Evolutionary conservation across 2,329 filamentous ascomycete species (phyloP).

Genomic region (Microcyclospora pomicola): DNA sequence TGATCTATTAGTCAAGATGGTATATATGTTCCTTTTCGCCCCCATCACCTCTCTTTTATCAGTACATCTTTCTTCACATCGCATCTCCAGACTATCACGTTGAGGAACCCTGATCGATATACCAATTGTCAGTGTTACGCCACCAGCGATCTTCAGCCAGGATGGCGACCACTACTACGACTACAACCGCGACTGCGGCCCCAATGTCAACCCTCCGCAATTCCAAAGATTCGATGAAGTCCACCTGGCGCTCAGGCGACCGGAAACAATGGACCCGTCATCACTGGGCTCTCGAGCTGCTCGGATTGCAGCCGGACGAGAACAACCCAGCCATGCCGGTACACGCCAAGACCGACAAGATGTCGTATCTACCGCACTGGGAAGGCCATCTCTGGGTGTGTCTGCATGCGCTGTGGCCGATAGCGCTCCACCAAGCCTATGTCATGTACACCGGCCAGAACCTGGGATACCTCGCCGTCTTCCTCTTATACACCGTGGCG

Average conservation of each 20-base stretch:
- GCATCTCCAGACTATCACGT: too few species aligned
- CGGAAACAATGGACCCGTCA: not conserved
- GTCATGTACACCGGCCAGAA: slow-evolving; percentile 19
- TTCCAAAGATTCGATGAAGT: not conserved
- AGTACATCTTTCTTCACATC: too few species aligned
- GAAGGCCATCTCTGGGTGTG: slow-evolving; percentile 28
- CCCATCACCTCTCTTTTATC: too few species aligned
- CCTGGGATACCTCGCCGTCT: slow-evolving; percentile 18
- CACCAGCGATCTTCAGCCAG: not conserved
- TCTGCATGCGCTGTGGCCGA: slow-evolving; percentile 24
- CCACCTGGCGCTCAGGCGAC: not conserved
- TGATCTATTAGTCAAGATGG: too few species aligned
- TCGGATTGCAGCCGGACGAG: not conserved
- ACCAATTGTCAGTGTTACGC: too few species aligned
- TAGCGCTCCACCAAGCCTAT: slow-evolving; percentile 27
- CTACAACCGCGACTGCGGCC: not conserved
- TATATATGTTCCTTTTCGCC: too few species aligned
- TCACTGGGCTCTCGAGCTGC: not conserved
- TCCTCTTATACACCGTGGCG: slow-evolving; percentile 27
- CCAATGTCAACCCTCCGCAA: not conserved
- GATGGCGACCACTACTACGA: not conserved
- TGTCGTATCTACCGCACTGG: slow-evolving; percentile 27
- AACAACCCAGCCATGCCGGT: slow-evolving; percentile 15
- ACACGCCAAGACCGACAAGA: slow-evolving; percentile 28
- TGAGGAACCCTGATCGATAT: too few species aligned